Evolutionary conservation across 1,139 yeast genomes (phyloP).

Genomic region (Casaregolazyma suthepensis): DNA sequence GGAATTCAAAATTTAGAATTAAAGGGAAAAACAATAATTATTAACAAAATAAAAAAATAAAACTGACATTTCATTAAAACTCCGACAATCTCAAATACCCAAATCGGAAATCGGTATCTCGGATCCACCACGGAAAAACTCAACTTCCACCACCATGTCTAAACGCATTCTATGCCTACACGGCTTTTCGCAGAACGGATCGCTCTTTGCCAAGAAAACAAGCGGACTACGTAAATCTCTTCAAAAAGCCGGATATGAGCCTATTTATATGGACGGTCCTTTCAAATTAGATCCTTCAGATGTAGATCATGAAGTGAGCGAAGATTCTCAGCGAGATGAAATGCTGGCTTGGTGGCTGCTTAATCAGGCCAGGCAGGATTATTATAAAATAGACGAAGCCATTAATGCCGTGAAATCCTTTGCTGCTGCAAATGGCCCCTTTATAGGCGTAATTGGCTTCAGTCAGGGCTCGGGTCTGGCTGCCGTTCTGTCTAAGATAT

Average conservation of each 20-base stretch:
- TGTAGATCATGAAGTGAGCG: slow-evolving; percentile 50
- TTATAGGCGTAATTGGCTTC: slow-evolving; percentile 81
- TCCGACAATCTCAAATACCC: background rate
- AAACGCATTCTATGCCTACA: slow-evolving; percentile 44
- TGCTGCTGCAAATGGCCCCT: slow-evolving; percentile 72
- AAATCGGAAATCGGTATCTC: background rate
- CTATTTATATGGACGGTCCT: slow-evolving; percentile 78
- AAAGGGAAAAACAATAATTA: no score
- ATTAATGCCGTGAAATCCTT: slow-evolving; percentile 48
- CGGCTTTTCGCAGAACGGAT: slow-evolving; percentile 60
- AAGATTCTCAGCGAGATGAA: slow-evolving; percentile 34
- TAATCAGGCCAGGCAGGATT: slow-evolving; percentile 36
- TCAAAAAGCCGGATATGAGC: slow-evolving; percentile 59
- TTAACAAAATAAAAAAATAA: no score
- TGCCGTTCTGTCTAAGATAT: slow-evolving; percentile 31
- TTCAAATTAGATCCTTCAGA: slow-evolving; percentile 56
- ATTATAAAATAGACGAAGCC: slow-evolving; percentile 40
- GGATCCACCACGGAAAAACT: background rate
- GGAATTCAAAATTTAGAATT: no score
- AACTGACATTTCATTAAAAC: no score
- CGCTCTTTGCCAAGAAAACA: slow-evolving; percentile 69
- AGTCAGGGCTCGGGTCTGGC: slow-evolving; percentile 93
- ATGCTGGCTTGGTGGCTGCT: slow-evolving; percentile 42
- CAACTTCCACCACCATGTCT: background rate
- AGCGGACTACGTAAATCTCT: slow-evolving; percentile 70